Evolutionary conservation across 2,329 filamentous ascomycete species (phyloP).

Genomic region (Dryadomyces quercus-mongolicae): DNA sequence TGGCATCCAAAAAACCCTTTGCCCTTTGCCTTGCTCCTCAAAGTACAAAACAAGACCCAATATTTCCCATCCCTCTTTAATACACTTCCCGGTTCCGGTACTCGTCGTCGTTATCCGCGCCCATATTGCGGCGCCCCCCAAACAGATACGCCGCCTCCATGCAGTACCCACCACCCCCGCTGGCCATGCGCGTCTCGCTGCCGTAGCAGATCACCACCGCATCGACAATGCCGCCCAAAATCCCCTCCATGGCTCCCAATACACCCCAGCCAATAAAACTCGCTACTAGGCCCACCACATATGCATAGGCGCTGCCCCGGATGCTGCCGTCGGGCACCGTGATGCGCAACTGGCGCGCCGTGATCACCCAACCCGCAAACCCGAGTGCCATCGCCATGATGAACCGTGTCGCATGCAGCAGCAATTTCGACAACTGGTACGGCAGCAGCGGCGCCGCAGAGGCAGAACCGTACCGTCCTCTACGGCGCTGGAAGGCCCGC

Average conservation of each 20-base stretch:
- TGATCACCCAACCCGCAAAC: slow-evolving; percentile 94
- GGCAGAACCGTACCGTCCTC: slow-evolving; percentile 15
- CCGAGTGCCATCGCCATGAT: slow-evolving; percentile 85
- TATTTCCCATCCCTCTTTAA: background rate
- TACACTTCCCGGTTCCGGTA: slow-evolving; percentile 9
- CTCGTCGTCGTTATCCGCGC: slow-evolving; percentile 4
- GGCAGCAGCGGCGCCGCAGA: slow-evolving; percentile 51
- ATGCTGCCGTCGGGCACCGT: slow-evolving; percentile 37
- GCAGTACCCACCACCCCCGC: slow-evolving; percentile 66
- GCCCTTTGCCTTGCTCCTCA: background rate
- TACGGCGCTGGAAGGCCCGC: slow-evolving; percentile 26
- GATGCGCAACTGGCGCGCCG: slow-evolving; percentile 65
- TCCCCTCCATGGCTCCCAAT: slow-evolving; percentile 79
- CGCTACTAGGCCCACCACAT: slow-evolving; percentile 83
- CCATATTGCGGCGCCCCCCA: slow-evolving; percentile 39
- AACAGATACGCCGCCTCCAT: slow-evolving; percentile 85
- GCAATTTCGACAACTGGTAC: slow-evolving; percentile 80
- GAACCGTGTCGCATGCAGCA: slow-evolving; percentile 81
- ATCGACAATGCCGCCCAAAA: slow-evolving; percentile 77
- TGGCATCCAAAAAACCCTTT: background rate
- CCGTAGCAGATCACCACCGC: slow-evolving; percentile 89
- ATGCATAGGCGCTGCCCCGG: slow-evolving; percentile 82
- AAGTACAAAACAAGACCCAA: background rate
- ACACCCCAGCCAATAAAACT: slow-evolving; percentile 93
- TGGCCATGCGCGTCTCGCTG: slow-evolving; percentile 64